Base-by-base conservation (phyloP, 495 filamentous ascomycete species). In the Usnea hakonensis region DNA sequence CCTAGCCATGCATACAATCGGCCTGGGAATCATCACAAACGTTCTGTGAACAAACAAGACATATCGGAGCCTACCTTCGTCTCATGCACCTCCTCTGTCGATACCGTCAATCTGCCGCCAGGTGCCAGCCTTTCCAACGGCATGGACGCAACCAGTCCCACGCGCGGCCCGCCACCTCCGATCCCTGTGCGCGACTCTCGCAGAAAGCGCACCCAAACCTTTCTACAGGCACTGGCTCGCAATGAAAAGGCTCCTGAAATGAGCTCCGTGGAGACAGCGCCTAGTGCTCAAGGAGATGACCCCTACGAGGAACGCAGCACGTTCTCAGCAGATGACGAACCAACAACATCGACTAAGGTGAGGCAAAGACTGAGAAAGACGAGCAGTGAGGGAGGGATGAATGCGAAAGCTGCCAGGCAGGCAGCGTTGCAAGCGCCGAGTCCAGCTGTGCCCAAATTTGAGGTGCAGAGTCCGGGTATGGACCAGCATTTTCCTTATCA, bases 31-130 rank as follows among this genome's bases (percentile, higher is more conserved):
- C 72, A 75, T 28, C 77, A 72, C 59, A 94, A 90, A 76, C 83
- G 83, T 41, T 76, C 81, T 0, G 76, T 94, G 54, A 86, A 84
- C 67, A 91, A 93, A 68, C 76, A 80, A 38, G 83, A 87, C 33
- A 95, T 96, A 43, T 93, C 90, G 4, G 91, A 94, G 65, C 91
- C 91, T 0, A 88, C 81, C 0, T 87, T 95, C 60, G 72, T 93
- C n/a, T 88, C 83, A 38, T 83, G 81, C 26, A 94, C 90, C 11
- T 90, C 86, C 13, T 86, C 85, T 48, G 81, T 94, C 19, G 83
- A 85, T 5, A 85, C 83, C 0, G 78, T 88, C 16, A 80, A 81
- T 43, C 76, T 90, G 4, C 86, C 86, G 4, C 66, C 78, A 63
- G 75, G 78, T 58, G 67, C 81, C 53, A 65, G 75, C 72, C 52